Base-by-base conservation (phyloP, 106 monocot genomes). In the Phalaenopsis equestris region DNA sequence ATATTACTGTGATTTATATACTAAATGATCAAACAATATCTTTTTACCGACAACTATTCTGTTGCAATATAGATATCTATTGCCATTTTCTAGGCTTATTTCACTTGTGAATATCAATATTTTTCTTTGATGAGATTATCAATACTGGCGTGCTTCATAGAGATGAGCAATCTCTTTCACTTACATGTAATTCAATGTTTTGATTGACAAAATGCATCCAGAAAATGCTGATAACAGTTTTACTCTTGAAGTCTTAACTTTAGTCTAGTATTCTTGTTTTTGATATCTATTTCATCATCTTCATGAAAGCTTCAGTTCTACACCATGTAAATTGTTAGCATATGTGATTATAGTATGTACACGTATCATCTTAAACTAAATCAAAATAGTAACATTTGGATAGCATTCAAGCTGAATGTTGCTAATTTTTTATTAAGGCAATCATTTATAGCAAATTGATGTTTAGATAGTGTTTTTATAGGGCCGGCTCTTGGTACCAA, bases 381-480 rank as follows among this genome's bases (percentile, higher is more conserved):
- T 64, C 8, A 52, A 52, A 52, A 52, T 52, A 52, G 14, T 52
- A 52, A 52, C 9, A 52, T 52, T 52, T 15, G 52, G 12, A 52
- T 52, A 52, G 52, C 14, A 52, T 12, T 4, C 8, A 61, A 5
- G 21, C 19, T 61, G 61, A n/a, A 5, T 21, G 6, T 30, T 61
- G 21, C 61, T n/a, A n/a, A 61, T 61, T 18, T 61, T 61, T 61
- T 21, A 21, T 4, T 61, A 41, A 70, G 37, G 36, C 9, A 30
- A 70, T 39, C 70, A 4, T 7, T 70, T 6, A 39, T 74, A 43
- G 38, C 18, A 74, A 17, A 73, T 41, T 76, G 7, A 77, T 15
- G 23, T 77, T 45, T 79, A 65, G 75, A 52, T 84, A 49, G n/a
- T 75, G 39, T 15, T 77, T 19, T 75, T 73, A 47, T 84, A 90